A percentile compares a stretch with the other conserved stretches of the same genome.
These are phyloP conservation scores for Draba incana DNA, from an alignment of 345 rosid species.

Conservation along the genomic window DNA sequence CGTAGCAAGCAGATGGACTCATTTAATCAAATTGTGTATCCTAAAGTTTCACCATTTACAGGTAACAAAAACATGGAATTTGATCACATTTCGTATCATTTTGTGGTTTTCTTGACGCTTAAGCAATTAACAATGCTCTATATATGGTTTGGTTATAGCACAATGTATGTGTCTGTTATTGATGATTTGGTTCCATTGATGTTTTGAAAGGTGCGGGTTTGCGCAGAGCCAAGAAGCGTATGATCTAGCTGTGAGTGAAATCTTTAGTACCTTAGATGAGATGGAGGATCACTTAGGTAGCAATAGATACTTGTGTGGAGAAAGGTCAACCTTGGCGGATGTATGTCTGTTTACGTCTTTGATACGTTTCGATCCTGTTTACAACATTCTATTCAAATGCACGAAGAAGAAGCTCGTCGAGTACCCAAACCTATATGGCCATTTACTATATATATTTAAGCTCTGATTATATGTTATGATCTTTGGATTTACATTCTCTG, in stretches of 20 bases:
- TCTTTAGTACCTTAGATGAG: conserved; percentile 63
- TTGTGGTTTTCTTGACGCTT: neutral
- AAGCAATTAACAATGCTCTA: too few species aligned
- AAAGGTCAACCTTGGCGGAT: conserved; percentile 61
- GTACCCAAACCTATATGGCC: conserved; percentile 67
- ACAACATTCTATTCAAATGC: conserved; percentile 82
- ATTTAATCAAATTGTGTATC: conserved; percentile 64
- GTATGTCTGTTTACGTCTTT: conserved; percentile 84
- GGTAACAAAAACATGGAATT: conserved; percentile 40
- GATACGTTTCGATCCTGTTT: conserved; percentile 77
- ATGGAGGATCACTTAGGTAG: conserved; percentile 59
- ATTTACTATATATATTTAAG: too few species aligned
- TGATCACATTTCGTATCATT: neutral
- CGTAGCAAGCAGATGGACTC: conserved; percentile 59
- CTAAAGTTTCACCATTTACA: conserved; percentile 77
- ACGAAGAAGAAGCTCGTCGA: conserved; percentile 79
- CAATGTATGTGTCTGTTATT: conserved; percentile 10
- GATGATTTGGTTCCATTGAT: conserved; percentile 15
- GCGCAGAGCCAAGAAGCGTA: conserved; percentile 89
- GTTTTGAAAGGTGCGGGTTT: conserved; percentile 69
- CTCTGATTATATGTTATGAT: too few species aligned
- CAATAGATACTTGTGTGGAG: conserved; percentile 78
- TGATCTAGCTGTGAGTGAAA: conserved; percentile 62
- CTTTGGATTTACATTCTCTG: too few species aligned
- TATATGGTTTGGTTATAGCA: neutral